These are phyloP conservation scores for Podaxis pistillaris DNA, from an alignment of 768 basidiomycete genomes.

Conservation along the genomic window DNA sequence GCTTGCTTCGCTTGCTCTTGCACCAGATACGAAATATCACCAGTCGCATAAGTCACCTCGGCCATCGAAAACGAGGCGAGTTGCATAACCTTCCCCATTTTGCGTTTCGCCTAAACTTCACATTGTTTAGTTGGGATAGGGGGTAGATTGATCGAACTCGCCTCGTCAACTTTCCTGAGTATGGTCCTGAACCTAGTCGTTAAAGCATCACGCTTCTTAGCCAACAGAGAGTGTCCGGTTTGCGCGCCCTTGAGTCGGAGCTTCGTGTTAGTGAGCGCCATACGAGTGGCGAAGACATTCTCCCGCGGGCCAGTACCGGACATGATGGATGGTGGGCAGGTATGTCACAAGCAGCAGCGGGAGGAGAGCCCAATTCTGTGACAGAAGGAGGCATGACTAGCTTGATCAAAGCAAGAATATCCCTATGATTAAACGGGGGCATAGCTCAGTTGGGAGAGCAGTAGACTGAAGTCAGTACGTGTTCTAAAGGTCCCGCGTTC, in stretches of 20 bases:
- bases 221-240: slow-evolving; percentile 91
- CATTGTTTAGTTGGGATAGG: slow-evolving; percentile 20
- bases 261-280: slow-evolving; percentile 95
- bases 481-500: slow-evolving; percentile 78
- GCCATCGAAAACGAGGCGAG: slow-evolving; percentile 98
- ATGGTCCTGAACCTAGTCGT: slow-evolving; percentile 94
- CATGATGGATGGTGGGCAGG: slow-evolving; percentile 44
- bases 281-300: slow-evolving; percentile 94
- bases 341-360: slow-evolving; percentile 1
- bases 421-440: slow-evolving; percentile 35
- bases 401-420: background rate
- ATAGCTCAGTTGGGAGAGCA: slow-evolving; percentile 79
- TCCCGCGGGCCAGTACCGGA: slow-evolving; percentile 89
- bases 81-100: slow-evolving; percentile 99
- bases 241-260: slow-evolving; percentile 87
- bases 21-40: slow-evolving; percentile 96
- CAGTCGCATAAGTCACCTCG: slow-evolving; percentile 96
- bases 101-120: slow-evolving; percentile 82
- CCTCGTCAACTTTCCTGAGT: slow-evolving; percentile 96
- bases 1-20: slow-evolving; percentile 94
- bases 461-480: slow-evolving; percentile 57
- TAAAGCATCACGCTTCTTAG: slow-evolving; percentile 97
- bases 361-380: background rate
- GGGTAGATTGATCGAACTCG: slow-evolving; percentile 29
- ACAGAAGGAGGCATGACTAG: background rate